Evolutionary conservation across 352 stramenopile genomes (phyloP).

Genomic region (Blastocystis sp.): DNA sequence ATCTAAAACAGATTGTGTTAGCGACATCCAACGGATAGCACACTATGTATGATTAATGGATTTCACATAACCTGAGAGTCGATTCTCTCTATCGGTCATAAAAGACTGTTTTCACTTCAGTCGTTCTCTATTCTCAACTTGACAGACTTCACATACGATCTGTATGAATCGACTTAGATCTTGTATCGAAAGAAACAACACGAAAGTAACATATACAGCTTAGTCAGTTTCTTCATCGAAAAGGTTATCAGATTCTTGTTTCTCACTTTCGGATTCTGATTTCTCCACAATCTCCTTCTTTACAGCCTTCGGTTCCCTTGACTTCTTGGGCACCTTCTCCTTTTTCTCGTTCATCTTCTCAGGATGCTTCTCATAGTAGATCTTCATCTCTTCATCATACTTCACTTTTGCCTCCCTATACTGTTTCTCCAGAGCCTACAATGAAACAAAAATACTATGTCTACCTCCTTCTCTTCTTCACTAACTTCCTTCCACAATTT

Average conservation of each 20-base stretch:
- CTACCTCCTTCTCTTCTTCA: constrained; percentile 73
- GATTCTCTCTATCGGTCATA: no score
- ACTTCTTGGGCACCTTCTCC: constrained; percentile 47
- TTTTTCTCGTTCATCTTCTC: constrained; percentile 31
- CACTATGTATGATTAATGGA: no score
- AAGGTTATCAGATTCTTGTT: constrained; percentile 42
- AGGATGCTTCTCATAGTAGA: constrained; percentile 28
- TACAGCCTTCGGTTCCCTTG: constrained; percentile 51
- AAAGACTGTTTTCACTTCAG: no score
- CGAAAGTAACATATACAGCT: neutral
- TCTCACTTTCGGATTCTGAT: constrained; percentile 23
- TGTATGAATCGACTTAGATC: no score
- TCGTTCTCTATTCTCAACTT: no score
- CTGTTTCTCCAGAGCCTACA: neutral
- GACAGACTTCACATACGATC: no score
- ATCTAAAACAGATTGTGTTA: no score
- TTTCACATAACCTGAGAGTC: no score
- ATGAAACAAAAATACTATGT: neutral
- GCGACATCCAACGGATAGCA: no score
- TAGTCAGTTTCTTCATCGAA: constrained; percentile 52
- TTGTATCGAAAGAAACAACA: no score
- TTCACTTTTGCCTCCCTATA: neutral
- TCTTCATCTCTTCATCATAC: constrained; percentile 19
- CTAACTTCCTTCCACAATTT: constrained; percentile 81
- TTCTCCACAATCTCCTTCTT: constrained; percentile 33